A percentile compares a stretch with the other conserved stretches of the same genome.
Conservation (phyloP, 192 early-diverging fungal species). For the Fimicolochytrium jonesii region DNA sequence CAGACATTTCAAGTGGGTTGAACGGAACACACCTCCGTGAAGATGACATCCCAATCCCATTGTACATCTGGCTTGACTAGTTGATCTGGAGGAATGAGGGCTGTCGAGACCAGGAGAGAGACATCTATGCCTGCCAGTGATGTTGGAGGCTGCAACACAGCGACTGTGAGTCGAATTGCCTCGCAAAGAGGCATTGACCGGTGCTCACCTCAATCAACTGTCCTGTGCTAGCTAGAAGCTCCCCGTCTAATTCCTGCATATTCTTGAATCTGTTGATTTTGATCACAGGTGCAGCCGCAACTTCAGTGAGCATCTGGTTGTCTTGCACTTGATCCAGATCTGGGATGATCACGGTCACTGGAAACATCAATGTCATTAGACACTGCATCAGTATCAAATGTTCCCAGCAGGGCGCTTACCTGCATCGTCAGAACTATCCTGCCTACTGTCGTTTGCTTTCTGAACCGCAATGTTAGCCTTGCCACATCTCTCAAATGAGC, state of each 20-base stretch:
- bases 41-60: slow-evolving; percentile 50
- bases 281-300: slow-evolving; percentile 40
- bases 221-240: slow-evolving; percentile 29
- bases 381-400: too few species aligned
- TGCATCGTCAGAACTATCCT: too few species aligned
- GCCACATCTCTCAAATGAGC: too few species aligned
- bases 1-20: too few species aligned
- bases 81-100: slow-evolving; percentile 38
- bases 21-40: slow-evolving; percentile 29
- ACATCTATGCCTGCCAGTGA: slow-evolving; percentile 39
- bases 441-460: too few species aligned
- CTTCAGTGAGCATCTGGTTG: slow-evolving; percentile 37
- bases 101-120: slow-evolving; percentile 30
- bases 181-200: too few species aligned
- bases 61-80: slow-evolving; percentile 35
- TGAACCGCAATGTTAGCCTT: too few species aligned
- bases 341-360: slow-evolving; percentile 43
- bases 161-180: too few species aligned
- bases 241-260: slow-evolving; percentile 39
- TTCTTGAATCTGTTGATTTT: slow-evolving; percentile 44
- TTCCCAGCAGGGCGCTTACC: too few species aligned
- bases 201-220: slow-evolving; percentile 32
- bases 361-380: too few species aligned
- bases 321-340: slow-evolving; percentile 44
- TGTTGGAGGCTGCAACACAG: slow-evolving; percentile 16